Evolutionary conservation across 805 yeast species (phyloP).

Genomic region (Yarrowia sp.): DNA sequence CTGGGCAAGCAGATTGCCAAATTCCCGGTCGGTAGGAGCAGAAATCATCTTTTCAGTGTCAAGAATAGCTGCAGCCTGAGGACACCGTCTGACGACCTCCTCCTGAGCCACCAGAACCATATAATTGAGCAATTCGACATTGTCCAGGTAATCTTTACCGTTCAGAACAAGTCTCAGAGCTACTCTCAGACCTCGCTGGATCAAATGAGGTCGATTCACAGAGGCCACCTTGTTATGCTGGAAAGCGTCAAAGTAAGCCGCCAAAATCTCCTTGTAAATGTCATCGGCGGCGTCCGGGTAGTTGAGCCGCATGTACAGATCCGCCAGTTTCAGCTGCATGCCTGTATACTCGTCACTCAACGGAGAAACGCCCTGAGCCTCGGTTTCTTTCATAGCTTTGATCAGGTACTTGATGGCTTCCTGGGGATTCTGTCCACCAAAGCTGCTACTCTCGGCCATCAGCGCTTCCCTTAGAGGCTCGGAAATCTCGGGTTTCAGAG

Average conservation of each 20-base stretch:
- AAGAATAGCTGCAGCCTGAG: slow-evolving; percentile 44
- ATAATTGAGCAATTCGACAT: slow-evolving; percentile 58
- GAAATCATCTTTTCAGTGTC: background rate
- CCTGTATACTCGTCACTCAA: slow-evolving; percentile 87
- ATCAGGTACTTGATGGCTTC: slow-evolving; percentile 75
- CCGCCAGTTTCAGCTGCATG: slow-evolving; percentile 83
- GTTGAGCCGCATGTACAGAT: slow-evolving; percentile 77
- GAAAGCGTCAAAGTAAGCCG: slow-evolving; percentile 61
- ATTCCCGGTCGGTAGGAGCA: too few species aligned
- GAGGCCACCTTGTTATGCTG: slow-evolving; percentile 53
- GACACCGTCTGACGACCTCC: slow-evolving; percentile 55
- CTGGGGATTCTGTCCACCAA: slow-evolving; percentile 61
- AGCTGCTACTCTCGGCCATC: slow-evolving; percentile 82
- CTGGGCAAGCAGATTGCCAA: too few species aligned
- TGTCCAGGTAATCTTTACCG: slow-evolving; percentile 55
- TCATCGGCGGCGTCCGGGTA: slow-evolving; percentile 68
- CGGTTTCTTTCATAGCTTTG: slow-evolving; percentile 72
- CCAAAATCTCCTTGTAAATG: slow-evolving; percentile 70
- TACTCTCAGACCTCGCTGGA: slow-evolving; percentile 74
- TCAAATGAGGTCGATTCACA: slow-evolving; percentile 59
- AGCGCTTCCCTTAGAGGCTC: slow-evolving; percentile 73
- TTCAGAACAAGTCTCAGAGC: slow-evolving; percentile 65
- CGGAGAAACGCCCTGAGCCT: slow-evolving; percentile 61
- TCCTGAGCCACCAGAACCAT: slow-evolving; percentile 66
- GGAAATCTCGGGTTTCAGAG: slow-evolving; percentile 65